These are phyloP conservation scores for Kondoa subrosea DNA, from an alignment of 768 basidiomycete species.

Conservation along the genomic window DNA sequence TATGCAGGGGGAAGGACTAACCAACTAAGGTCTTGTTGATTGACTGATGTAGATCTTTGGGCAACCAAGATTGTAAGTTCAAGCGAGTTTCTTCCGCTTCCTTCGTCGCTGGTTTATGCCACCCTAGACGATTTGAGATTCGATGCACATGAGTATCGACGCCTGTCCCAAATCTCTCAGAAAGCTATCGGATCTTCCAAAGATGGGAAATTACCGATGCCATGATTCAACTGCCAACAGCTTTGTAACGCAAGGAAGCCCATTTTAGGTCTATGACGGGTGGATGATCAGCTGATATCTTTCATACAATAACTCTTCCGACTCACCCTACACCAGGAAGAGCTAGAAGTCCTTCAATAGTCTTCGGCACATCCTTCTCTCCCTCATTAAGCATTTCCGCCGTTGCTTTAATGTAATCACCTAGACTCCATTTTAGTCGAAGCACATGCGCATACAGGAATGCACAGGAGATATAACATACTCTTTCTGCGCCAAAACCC, in stretches of 20 bases:
- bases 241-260: slow-evolving; percentile 64
- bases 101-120: slow-evolving; percentile 73
- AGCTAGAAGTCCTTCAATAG: slow-evolving; percentile 69
- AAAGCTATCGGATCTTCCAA: slow-evolving; percentile 13
- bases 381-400: slow-evolving; percentile 45
- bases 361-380: slow-evolving; percentile 69
- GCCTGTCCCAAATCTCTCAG: slow-evolving; percentile 51
- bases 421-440: no score
- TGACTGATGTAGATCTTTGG: slow-evolving; percentile 21
- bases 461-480: slow-evolving; percentile 32
- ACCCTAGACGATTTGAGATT: slow-evolving; percentile 80
- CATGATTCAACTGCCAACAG: neutral
- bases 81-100: slow-evolving; percentile 77
- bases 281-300: no score
- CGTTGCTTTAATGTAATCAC: neutral
- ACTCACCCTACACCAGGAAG: slow-evolving; percentile 78
- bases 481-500: slow-evolving; percentile 87
- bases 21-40: slow-evolving; percentile 29
- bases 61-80: slow-evolving; percentile 28
- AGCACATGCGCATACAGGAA: slow-evolving; percentile 40
- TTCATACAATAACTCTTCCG: no score
- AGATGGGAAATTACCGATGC: slow-evolving; percentile 42
- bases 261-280: no score
- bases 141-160: slow-evolving; percentile 88
- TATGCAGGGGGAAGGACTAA: no score